Conservation (phyloP, 768 basidiomycete species). For the Vishniacozyma victoriae region DNA sequence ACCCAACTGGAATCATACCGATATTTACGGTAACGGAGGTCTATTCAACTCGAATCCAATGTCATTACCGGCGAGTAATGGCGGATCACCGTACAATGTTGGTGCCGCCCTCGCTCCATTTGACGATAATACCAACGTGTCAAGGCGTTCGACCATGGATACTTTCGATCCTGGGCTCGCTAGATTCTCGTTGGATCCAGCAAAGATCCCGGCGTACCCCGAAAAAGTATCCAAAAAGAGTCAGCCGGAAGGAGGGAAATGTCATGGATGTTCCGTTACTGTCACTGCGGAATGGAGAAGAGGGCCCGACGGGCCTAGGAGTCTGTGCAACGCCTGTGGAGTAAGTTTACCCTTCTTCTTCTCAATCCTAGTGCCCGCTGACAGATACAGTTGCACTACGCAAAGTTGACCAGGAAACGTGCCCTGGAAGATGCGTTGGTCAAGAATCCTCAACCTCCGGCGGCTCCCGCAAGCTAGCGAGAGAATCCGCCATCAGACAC, state of each 20-base stretch:
- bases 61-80: neutral
- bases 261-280: constrained; percentile 28
- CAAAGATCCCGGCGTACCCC: no score
- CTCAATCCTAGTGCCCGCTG: neutral
- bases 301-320: constrained; percentile 38
- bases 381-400: constrained; percentile 19
- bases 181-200: neutral
- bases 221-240: no score
- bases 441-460: no score
- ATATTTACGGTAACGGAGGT: neutral
- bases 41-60: neutral
- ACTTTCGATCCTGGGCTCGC: neutral
- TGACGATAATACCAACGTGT: neutral
- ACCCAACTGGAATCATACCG: neutral
- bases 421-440: no score
- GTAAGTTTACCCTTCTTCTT: constrained; percentile 16
- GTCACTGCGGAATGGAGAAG: constrained; percentile 30
- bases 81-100: no score
- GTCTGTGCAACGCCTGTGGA: constrained; percentile 36
- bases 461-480: no score
- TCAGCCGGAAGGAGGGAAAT: constrained; percentile 16
- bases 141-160: neutral
- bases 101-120: no score
- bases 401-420: constrained; percentile 7
- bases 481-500: no score